phyloP scores from a whole-genome alignment of 1,284 basidiomycete species.

The Tetrapyrgos nigripes region DNA sequence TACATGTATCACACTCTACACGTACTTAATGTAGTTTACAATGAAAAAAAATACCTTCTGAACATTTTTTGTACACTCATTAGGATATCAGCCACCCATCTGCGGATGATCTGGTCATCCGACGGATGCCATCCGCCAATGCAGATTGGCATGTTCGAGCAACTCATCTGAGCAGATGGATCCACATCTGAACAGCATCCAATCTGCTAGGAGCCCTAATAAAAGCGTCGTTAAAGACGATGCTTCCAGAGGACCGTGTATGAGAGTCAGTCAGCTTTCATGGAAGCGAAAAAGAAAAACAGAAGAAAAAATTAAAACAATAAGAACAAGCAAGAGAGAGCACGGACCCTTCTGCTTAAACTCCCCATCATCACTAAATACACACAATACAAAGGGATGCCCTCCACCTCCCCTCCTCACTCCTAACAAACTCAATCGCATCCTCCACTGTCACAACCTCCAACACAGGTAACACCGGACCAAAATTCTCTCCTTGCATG shows the following conservation, averaged over 20 bases:
- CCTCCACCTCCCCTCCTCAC: too few species aligned
- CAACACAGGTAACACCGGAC: conserved; percentile 70
- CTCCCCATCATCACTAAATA: conserved; percentile 50
- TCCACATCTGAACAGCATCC: too few species aligned
- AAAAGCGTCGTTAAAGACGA: conserved; percentile 60
- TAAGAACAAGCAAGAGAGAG: background rate
- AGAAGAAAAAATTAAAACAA: background rate
- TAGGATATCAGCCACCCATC: too few species aligned
- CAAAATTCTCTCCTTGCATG: conserved; percentile 73
- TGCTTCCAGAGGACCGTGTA: conserved; percentile 44
- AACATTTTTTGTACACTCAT: too few species aligned
- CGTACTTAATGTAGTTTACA: too few species aligned
- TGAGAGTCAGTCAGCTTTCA: conserved; percentile 50
- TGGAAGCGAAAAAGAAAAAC: conserved; percentile 41
- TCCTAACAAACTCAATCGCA: conserved; percentile 57
- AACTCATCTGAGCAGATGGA: too few species aligned
- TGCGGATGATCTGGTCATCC: too few species aligned
- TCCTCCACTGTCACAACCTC: conserved; percentile 60
- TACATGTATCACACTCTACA: too few species aligned
- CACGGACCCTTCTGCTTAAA: conserved; percentile 46
- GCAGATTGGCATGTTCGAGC: too few species aligned
- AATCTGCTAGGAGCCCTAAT: too few species aligned
- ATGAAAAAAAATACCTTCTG: too few species aligned
- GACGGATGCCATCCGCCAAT: too few species aligned
- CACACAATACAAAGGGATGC: conserved; percentile 56